A percentile compares a stretch with the other conserved stretches of the same genome.
phyloP scores from a whole-genome alignment of 352 stramenopile species.

The Saprolegnia diclina region DNA sequence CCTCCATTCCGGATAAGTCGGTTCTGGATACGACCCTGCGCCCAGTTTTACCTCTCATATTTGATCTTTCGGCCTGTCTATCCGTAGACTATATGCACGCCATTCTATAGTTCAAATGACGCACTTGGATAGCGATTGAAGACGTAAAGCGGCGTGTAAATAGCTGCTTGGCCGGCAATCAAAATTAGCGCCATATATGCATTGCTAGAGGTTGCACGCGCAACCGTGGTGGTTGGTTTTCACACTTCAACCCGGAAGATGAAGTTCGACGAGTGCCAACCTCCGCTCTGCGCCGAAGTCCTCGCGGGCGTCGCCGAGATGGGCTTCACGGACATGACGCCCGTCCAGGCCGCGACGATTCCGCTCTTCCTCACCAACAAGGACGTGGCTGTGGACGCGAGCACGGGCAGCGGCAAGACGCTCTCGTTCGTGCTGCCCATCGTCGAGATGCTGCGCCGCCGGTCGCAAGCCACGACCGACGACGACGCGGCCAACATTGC shows the following conservation, averaged over 20 bases:
- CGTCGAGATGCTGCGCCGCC: slow-evolving; percentile 80
- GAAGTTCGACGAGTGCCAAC: slow-evolving; percentile 79
- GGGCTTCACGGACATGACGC: slow-evolving; percentile 87
- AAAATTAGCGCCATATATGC: not conserved
- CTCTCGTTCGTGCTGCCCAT: slow-evolving; percentile 93
- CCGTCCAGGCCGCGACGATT: slow-evolving; percentile 87
- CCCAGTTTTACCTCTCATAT: not conserved
- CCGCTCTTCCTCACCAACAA: slow-evolving; percentile 93
- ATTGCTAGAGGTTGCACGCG: not conserved
- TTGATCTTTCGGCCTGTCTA: not conserved
- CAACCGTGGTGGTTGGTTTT: not conserved
- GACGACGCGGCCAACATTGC: slow-evolving; percentile 50
- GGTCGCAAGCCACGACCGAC: slow-evolving; percentile 38
- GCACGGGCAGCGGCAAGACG: slow-evolving; percentile 93
- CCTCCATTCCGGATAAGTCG: slow-evolving; percentile 17
- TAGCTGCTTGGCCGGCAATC: not conserved
- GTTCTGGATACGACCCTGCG: not conserved
- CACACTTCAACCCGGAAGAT: slow-evolving; percentile 33
- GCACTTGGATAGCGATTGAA: too few species aligned
- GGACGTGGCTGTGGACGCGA: slow-evolving; percentile 92
- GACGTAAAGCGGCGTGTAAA: not conserved
- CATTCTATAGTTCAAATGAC: not conserved
- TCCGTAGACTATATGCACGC: not conserved
- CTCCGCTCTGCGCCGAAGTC: slow-evolving; percentile 64
- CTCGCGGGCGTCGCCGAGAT: slow-evolving; percentile 65